Conservation (phyloP, 768 basidiomycete genomes). For the Lentinula raphanica region DNA sequence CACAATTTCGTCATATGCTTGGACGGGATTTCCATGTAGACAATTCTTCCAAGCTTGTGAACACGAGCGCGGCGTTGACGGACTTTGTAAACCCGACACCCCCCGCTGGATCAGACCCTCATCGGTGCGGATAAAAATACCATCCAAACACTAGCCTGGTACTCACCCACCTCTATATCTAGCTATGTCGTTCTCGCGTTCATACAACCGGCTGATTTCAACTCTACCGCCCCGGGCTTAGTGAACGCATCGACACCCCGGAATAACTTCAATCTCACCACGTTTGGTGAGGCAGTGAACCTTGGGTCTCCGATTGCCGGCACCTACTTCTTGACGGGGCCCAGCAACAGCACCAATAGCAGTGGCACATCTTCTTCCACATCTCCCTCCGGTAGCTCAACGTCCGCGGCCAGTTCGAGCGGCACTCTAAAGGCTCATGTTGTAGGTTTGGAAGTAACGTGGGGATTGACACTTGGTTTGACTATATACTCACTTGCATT, state of each 20-base stretch:
- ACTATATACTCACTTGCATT: neutral
- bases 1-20: slow-evolving; percentile 37
- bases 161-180: neutral
- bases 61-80: slow-evolving; percentile 33
- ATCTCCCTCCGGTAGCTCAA: neutral
- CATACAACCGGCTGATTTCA: slow-evolving; percentile 18
- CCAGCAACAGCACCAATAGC: slow-evolving; percentile 16
- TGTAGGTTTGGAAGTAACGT: neutral
- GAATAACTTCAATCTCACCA: slow-evolving; percentile 33
- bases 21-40: slow-evolving; percentile 32
- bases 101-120: slow-evolving; percentile 36
- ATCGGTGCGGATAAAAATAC: slow-evolving; percentile 27
- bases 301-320: slow-evolving; percentile 36
- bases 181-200: slow-evolving; percentile 22
- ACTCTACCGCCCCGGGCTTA: slow-evolving; percentile 11
- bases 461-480: neutral
- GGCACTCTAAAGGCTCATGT: neutral
- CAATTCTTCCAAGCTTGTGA: slow-evolving; percentile 27
- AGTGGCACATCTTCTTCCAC: slow-evolving; percentile 4
- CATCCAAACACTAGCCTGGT: neutral
- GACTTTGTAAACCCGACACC: slow-evolving; percentile 36
- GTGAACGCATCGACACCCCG: slow-evolving; percentile 30
- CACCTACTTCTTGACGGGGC: slow-evolving; percentile 38
- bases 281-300: slow-evolving; percentile 27
- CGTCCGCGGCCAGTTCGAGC: slow-evolving; percentile 5